Evolutionary conservation across 2,329 filamentous ascomycete genomes (phyloP).

Genomic region (Diaporthe citri): DNA sequence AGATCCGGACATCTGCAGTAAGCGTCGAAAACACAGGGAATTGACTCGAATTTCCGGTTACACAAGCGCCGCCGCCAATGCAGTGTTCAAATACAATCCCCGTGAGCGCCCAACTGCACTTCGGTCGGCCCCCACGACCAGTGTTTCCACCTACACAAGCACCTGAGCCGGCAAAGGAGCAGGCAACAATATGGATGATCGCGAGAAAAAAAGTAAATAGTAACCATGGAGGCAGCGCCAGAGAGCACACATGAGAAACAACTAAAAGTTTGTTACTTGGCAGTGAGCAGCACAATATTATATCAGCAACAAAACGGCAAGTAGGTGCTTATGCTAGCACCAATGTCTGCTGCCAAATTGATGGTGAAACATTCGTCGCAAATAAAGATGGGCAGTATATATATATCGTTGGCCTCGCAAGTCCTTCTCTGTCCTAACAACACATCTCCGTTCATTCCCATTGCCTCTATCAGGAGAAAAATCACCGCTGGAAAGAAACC

Average conservation of each 20-base stretch:
- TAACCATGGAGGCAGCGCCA: neutral
- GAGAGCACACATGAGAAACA: neutral
- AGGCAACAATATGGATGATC: neutral
- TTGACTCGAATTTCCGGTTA: neutral
- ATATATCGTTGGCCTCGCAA: neutral
- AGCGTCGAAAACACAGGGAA: neutral
- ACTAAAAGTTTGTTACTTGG: neutral
- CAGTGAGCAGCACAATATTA: neutral
- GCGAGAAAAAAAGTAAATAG: neutral
- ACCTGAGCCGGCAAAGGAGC: too few relatives aligned
- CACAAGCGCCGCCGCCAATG: neutral
- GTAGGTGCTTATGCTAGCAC: neutral
- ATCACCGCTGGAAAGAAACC: slow-evolving; percentile 33
- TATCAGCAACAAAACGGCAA: neutral
- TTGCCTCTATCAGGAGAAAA: slow-evolving; percentile 2
- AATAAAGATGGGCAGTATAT: neutral
- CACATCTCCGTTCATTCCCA: too few relatives aligned
- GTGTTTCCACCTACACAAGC: neutral
- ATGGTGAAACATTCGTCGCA: too few relatives aligned
- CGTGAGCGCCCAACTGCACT: neutral
- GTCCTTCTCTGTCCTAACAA: too few relatives aligned
- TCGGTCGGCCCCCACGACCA: neutral
- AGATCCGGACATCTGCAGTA: neutral
- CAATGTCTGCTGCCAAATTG: too few relatives aligned
- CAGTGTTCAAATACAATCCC: neutral